phyloP scores from a whole-genome alignment of 129 eudicot species.

The Helianthus annuus region HanXRQr2.0-SUNRISE NC_035436.2:10053091-10053590 shows the following conservation, averaged over 20 bases:
- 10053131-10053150: neutral
- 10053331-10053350: conserved; percentile 33
- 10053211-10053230: conserved; percentile 6
- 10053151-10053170: neutral
- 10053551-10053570: conserved; percentile 27
- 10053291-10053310: conserved; percentile 28
- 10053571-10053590: conserved; percentile 24
- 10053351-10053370: neutral
- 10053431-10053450: conserved; percentile 29
- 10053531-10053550: conserved; percentile 35
- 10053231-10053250: conserved; percentile 27
- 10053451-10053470: conserved; percentile 35
- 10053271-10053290: conserved; percentile 23
- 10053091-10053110: conserved; percentile 12
- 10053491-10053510: neutral
- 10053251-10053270: conserved; percentile 23
- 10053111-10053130: neutral
- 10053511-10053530: conserved; percentile 29
- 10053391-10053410: conserved; percentile 37
- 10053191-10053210: neutral
- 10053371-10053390: conserved; percentile 11
- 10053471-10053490: neutral
- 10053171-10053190: neutral
- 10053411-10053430: conserved; percentile 29
- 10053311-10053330: conserved; percentile 30